Evolutionary conservation across 805 yeast species (phyloP).

Genomic region (Metschnikowia peoriensis): DNA sequence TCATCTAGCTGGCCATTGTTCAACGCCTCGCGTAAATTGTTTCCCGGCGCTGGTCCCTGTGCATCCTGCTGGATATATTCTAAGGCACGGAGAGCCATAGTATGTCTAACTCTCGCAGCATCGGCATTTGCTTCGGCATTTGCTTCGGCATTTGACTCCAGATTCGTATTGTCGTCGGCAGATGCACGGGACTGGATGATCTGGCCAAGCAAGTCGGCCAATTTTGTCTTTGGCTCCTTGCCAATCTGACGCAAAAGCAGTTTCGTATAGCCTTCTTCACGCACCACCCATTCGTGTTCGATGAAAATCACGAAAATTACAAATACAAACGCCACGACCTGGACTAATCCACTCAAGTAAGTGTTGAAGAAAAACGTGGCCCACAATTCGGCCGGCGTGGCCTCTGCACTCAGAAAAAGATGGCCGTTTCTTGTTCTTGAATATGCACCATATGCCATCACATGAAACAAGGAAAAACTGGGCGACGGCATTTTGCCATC

Average conservation of each 20-base stretch:
- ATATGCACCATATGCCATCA: conserved; percentile 40
- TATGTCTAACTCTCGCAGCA: not conserved
- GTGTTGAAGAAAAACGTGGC: conserved; percentile 29
- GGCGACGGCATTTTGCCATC: conserved; percentile 51
- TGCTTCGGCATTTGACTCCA: no score
- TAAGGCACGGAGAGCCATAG: conserved; percentile 15
- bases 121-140: not conserved
- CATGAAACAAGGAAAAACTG: conserved; percentile 26
- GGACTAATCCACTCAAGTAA: conserved; percentile 37
- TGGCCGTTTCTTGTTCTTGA: conserved; percentile 11
- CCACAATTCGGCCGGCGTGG: conserved; percentile 19
- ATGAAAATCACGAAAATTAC: conserved; percentile 49
- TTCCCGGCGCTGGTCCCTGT: conserved; percentile 7
- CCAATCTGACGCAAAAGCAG: conserved; percentile 62
- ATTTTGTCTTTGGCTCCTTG: conserved; percentile 44
- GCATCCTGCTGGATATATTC: conserved; percentile 16
- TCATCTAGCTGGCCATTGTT: conserved; percentile 12
- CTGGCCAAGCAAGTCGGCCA: conserved; percentile 33
- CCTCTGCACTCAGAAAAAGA: conserved; percentile 8
- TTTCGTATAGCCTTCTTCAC: conserved; percentile 66
- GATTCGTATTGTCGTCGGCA: not conserved
- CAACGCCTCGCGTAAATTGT: conserved; percentile 14
- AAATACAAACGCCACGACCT: conserved; percentile 39
- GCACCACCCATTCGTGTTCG: conserved; percentile 67
- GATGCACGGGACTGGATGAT: conserved; percentile 6